These are phyloP conservation scores for Rhododendron ovatum DNA, from an alignment of 148 eudicot species.

Conservation along the genomic window DNA sequence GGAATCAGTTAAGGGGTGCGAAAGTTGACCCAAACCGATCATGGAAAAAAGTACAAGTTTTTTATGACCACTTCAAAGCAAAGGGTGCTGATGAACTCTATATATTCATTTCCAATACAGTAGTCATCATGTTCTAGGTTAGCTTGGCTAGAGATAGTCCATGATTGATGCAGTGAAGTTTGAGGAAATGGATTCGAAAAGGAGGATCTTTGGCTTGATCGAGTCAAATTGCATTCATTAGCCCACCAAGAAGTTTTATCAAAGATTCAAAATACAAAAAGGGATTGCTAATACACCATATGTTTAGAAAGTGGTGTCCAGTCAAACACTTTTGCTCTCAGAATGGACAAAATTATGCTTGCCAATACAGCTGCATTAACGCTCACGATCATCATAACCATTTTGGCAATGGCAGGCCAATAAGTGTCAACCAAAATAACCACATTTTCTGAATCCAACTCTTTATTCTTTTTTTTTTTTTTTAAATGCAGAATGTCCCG, in stretches of 20 bases:
- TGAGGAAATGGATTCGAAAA: background rate
- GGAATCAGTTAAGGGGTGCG: rapidly evolving
- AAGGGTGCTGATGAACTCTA: too few relatives aligned
- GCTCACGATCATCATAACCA: background rate
- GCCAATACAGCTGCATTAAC: background rate
- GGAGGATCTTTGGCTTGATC: background rate
- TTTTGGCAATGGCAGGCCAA: background rate
- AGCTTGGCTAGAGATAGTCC: background rate
- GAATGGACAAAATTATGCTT: background rate
- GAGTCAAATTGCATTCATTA: background rate
- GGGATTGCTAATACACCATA: background rate
- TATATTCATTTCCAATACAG: background rate
- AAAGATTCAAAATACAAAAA: background rate
- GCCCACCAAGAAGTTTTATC: background rate
- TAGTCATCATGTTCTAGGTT: background rate
- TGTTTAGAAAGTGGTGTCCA: background rate
- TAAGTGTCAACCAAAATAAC: background rate
- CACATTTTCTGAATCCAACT: background rate
- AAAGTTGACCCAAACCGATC: too few relatives aligned
- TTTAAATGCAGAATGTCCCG: too few relatives aligned
- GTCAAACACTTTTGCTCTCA: background rate
- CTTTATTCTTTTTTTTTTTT: too few relatives aligned
- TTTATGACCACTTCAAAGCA: too few relatives aligned
- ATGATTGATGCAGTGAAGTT: background rate
- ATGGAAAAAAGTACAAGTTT: too few relatives aligned